phyloP scores from a whole-genome alignment of 2,329 filamentous ascomycete genomes.

The Septoria petroselini region DNA sequence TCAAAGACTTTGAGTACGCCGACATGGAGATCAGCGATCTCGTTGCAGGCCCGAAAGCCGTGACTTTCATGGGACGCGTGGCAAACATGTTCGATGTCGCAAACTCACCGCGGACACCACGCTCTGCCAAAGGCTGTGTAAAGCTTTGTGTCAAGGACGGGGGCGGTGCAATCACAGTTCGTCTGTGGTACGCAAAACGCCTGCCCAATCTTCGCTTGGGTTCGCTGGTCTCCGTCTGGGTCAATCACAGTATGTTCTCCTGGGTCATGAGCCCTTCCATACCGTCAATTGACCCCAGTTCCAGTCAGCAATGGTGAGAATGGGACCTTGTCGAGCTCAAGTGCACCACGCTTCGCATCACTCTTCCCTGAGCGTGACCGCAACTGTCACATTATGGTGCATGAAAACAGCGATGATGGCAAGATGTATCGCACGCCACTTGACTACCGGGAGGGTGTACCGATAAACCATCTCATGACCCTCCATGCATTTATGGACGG shows the following conservation, averaged over 20 bases:
- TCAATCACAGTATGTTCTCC: slow-evolving; percentile 44
- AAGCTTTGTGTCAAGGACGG: slow-evolving; percentile 57
- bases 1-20: slow-evolving; percentile 42
- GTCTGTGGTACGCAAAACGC: slow-evolving; percentile 49
- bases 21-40: slow-evolving; percentile 49
- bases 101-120: slow-evolving; percentile 44
- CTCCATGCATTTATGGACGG: slow-evolving; percentile 54
- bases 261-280: background rate
- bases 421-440: slow-evolving; percentile 49
- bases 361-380: slow-evolving; percentile 58
- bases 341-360: slow-evolving; percentile 52
- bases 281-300: slow-evolving; percentile 1
- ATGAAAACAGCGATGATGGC: slow-evolving; percentile 48
- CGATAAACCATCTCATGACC: slow-evolving; percentile 54
- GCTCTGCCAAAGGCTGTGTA: slow-evolving; percentile 51
- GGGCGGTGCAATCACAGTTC: slow-evolving; percentile 53
- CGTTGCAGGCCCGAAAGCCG: slow-evolving; percentile 49
- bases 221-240: slow-evolving; percentile 56
- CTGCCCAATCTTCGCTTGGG: slow-evolving; percentile 50
- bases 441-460: slow-evolving; percentile 39
- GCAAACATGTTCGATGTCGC: slow-evolving; percentile 53
- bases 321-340: slow-evolving; percentile 41
- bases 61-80: slow-evolving; percentile 55
- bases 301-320: slow-evolving; percentile 49
- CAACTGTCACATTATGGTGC: slow-evolving; percentile 54